Evolutionary conservation across 371 early-diverging fungal species (phyloP).

Genomic region (Sporodiniella umbellata): DNA sequence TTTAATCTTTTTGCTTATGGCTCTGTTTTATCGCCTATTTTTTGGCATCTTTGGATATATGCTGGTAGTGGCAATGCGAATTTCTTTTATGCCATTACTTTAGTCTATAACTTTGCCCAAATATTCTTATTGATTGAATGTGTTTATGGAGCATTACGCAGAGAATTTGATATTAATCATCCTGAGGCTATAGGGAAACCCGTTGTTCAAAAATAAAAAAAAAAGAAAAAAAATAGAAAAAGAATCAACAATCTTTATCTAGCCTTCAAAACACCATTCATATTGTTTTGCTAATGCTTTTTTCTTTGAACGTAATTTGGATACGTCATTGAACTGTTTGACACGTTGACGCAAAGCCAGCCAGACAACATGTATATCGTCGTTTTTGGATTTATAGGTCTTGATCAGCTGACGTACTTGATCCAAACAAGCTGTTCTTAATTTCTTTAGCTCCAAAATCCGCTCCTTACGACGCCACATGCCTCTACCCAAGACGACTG

Average conservation of each 20-base stretch:
- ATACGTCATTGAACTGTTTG: slow-evolving; percentile 25
- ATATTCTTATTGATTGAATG: slow-evolving; percentile 79
- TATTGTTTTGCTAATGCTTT: slow-evolving; percentile 37
- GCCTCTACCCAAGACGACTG: slow-evolving; percentile 44
- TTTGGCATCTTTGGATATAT: slow-evolving; percentile 94
- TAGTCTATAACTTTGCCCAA: slow-evolving; percentile 85
- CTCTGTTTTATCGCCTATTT: slow-evolving; percentile 79
- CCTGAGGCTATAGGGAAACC: slow-evolving; percentile 59
- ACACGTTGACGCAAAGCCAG: slow-evolving; percentile 31
- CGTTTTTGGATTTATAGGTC: slow-evolving; percentile 26
- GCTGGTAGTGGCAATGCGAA: slow-evolving; percentile 95
- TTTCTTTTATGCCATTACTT: slow-evolving; percentile 94
- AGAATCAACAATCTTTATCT: too few species aligned
- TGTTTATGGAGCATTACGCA: slow-evolving; percentile 66
- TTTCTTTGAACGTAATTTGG: slow-evolving; percentile 25
- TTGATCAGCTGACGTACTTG: slow-evolving; percentile 30
- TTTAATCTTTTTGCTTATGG: slow-evolving; percentile 70
- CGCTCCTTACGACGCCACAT: slow-evolving; percentile 38
- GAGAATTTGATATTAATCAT: slow-evolving; percentile 73
- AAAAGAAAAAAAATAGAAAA: background rate
- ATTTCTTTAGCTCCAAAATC: slow-evolving; percentile 34
- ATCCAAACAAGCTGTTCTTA: slow-evolving; percentile 29
- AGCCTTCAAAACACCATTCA: slow-evolving; percentile 27
- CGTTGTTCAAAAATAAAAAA: slow-evolving; percentile 54
- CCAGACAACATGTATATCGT: slow-evolving; percentile 36